Base-by-base conservation (phyloP, 202 grass and related monocot genomes). In the Zizania palustris region DNA sequence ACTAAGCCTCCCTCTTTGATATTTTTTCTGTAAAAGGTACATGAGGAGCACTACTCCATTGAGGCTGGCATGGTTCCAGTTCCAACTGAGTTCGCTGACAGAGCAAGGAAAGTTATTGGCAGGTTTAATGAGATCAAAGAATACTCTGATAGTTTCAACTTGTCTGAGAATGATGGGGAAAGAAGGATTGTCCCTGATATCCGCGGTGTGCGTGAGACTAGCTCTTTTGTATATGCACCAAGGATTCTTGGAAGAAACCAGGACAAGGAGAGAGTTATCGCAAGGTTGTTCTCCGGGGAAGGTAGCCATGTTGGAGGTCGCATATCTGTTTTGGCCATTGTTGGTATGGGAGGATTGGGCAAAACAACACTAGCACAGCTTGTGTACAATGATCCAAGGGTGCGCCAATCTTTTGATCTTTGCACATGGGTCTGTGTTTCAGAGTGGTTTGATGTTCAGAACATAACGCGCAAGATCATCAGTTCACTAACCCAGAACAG, bases 361-460 rank as follows among this genome's bases (percentile, higher is more conserved):
- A 86, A 86, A 50, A 80, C 76, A 38, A 80, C 83, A 7, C 48
- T 86, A 7, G 84, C 71, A 1, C 84, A 86, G 39, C 55, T 83
- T 3, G 65, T 87, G 0, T 83, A 73, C 9, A 87, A 87, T 53
- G 50, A 79, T 6, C 0, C 5, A 11, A 69, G 9, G 5, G 66
- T 87, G 7, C 1, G 9, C 2, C 38, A 71, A 4, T 34, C 6
- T 59, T 87, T 74, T 5, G 46, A 87, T 18, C n/a, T 45, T 1
- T 28, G 0, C 5, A 73, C 14, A 20, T 87, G 85, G 85, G 59
- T 83, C 14, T 83, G 49, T 10, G 85, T 87, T 3, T 83, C 79
- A 2, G 85, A 88, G 14, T 1, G 65, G 51, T 88, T 80, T 15
- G 9, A 74, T 76, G 63, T 80, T 7, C 3, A 4, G 0, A 36